Percentiles rank a stretch among this genome's conserved stretches.
These are phyloP conservation scores for Calendula officinalis DNA, from an alignment of 129 eudicot species.

Conservation along the genomic window DNA sequence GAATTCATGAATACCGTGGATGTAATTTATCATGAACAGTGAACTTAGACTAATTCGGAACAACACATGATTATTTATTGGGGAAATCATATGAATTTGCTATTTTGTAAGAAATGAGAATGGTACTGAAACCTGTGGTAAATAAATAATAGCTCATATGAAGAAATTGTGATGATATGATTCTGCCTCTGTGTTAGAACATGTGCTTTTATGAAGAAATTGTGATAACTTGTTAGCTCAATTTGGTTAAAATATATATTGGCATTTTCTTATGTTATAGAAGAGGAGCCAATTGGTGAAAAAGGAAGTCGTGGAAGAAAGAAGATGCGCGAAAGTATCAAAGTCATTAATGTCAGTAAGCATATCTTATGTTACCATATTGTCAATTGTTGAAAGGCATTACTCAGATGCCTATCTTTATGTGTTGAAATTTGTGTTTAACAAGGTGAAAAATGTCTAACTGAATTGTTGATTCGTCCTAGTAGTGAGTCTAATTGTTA, in stretches of 20 bases:
- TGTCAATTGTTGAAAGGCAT: background rate
- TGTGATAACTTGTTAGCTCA: constrained; percentile 6
- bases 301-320: constrained; percentile 55
- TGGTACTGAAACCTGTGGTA: constrained; percentile 1
- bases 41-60: background rate
- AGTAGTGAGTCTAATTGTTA: too few species aligned
- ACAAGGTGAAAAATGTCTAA: constrained; percentile 2
- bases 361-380: constrained; percentile 23
- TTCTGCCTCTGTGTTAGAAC: background rate
- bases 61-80: background rate
- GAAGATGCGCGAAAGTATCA: constrained; percentile 33
- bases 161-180: background rate
- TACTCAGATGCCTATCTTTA: background rate
- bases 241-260: constrained; percentile 17
- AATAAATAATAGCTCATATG: background rate
- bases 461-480: background rate
- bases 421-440: constrained; percentile 1
- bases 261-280: constrained; percentile 40
- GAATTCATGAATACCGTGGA: background rate
- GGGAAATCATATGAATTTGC: background rate
- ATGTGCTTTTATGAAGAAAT: constrained; percentile 9
- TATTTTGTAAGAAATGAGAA: constrained; percentile 3
- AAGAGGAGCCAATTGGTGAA: constrained; percentile 46
- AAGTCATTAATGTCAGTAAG: constrained; percentile 51
- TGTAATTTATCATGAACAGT: constrained; percentile 1